These are phyloP conservation scores for Ganoderma leucocontextum DNA, from an alignment of 1,284 basidiomycete genomes.

Conservation along the genomic window DNA sequence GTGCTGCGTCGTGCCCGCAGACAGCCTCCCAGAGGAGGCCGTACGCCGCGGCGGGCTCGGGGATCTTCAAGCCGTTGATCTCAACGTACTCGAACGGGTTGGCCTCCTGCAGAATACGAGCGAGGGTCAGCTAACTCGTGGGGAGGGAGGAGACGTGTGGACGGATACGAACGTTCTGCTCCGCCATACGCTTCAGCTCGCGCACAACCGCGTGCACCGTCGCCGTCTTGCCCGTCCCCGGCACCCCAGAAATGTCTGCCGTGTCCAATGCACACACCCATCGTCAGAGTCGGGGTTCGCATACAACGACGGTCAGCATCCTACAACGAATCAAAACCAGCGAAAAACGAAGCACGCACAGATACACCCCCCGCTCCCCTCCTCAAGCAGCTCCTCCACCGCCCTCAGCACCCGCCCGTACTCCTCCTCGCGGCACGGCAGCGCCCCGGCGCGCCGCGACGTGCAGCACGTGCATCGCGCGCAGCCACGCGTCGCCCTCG, in stretches of 20 bases:
- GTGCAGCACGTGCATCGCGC: constrained; percentile 90
- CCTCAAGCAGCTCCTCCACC: constrained; percentile 89
- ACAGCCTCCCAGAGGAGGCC: constrained; percentile 90
- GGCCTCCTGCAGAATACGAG: constrained; percentile 67
- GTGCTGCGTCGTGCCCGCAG: constrained; percentile 72
- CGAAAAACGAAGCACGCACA: constrained; percentile 65
- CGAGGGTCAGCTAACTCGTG: too few relatives aligned
- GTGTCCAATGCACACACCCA: neutral
- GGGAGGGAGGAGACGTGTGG: too few relatives aligned
- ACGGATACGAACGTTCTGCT: constrained; percentile 65
- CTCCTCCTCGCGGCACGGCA: constrained; percentile 93
- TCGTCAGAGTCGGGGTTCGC: neutral
- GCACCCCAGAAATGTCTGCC: constrained; percentile 94
- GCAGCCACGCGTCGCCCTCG: constrained; percentile 80
- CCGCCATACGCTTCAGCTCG: constrained; percentile 88
- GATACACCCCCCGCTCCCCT: constrained; percentile 94
- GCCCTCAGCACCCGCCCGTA: constrained; percentile 81
- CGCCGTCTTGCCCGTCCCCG: constrained; percentile 98
- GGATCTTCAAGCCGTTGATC: constrained; percentile 95
- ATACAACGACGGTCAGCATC: neutral
- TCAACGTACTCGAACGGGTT: constrained; percentile 97
- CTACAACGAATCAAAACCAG: neutral
- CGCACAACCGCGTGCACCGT: constrained; percentile 94
- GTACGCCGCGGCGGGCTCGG: constrained; percentile 90
- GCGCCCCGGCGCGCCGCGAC: constrained; percentile 91